A percentile compares a stretch with the other conserved stretches of the same genome.
Conservation (phyloP, 2,329 filamentous ascomycete genomes). For the Fusarium gaditjirri region DNA sequence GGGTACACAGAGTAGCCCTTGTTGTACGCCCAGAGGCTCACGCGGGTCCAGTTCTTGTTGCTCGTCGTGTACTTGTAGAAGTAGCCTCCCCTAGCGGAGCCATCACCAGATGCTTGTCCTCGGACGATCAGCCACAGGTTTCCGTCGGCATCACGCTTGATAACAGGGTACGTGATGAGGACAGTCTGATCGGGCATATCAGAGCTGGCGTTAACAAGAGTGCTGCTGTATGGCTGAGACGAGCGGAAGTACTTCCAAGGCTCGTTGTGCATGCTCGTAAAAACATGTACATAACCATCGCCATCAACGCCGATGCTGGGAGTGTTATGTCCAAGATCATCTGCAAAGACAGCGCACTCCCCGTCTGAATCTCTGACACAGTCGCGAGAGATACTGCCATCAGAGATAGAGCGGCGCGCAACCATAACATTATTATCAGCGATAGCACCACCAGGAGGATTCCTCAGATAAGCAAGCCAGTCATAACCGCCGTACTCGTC, state of each 20-base stretch:
- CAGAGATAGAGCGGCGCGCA: constrained; percentile 27
- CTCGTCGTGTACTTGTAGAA: constrained; percentile 18
- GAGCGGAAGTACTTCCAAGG: constrained; percentile 43
- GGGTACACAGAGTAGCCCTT: constrained; percentile 42
- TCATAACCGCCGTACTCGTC: constrained; percentile 41
- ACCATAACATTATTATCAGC: constrained; percentile 44
- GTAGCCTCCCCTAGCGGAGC: constrained; percentile 11
- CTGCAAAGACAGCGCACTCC: constrained; percentile 37
- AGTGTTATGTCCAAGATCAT: constrained; percentile 41
- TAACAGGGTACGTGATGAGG: constrained; percentile 22
- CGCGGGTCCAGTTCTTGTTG: background rate
- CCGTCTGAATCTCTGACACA: constrained; percentile 33
- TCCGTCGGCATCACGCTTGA: constrained; percentile 13
- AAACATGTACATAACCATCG: constrained; percentile 43
- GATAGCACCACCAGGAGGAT: constrained; percentile 34
- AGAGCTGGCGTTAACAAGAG: constrained; percentile 29
- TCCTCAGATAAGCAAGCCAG: constrained; percentile 40
- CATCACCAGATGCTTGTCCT: constrained; percentile 17
- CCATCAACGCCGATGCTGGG: constrained; percentile 25
- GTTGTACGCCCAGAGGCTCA: constrained; percentile 34
- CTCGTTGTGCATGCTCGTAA: constrained; percentile 46
- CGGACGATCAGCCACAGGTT: constrained; percentile 20
- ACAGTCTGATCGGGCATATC: constrained; percentile 38
- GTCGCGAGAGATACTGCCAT: constrained; percentile 36
- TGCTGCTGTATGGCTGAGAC: constrained; percentile 31